Evolutionary conservation across 345 rosid species (phyloP), one percentile per base, ranked within the genome.

Genomic region (Geranium brycei): DNA sequence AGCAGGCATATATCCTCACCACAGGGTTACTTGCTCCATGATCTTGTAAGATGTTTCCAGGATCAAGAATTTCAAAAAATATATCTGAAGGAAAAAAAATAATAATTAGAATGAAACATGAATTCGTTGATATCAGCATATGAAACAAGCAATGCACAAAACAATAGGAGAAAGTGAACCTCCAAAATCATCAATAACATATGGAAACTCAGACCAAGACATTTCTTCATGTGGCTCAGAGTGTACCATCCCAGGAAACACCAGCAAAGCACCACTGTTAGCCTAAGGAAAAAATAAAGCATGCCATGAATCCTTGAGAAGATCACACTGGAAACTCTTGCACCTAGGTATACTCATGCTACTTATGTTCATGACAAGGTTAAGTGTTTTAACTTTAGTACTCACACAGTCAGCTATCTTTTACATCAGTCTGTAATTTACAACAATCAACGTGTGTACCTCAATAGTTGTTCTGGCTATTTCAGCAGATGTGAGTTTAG

Each of bases 121-220:
- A 61, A 69, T 57, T 31, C 17, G 17, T 35, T 23, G 28, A 35
- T 35, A 35, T 35, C 41, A 35, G 41, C 41, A 35, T 35, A 35
- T 35, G 41, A 35, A 35, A 35, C 41, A 35, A 4, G 7, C 41
- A 35, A 35, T 35, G 10, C 41, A 35, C 41, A 55, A 57, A 14
- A 7, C 19, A 56, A 17, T 7, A 17, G 63, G 66, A 55, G 58
- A 67, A 68, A 72, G 66, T 72, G 17, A 65, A 89, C 98, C 98
- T 86, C 98, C 96, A 78, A 84, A 89, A 69, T 87, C 95, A 79
- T 92, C 98, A 73, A 87, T 65, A 66, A 89, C 84, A 70, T 87
- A 92, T 69, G 73, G 85, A 73, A 79, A 83, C 40, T 92, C 95
- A 18, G 91, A 80, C 96, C 98, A 92, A 16, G 96, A 81, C 63